Percentiles rank a stretch among this genome's conserved stretches.
Evolutionary conservation across 768 basidiomycete species (phyloP).

Genomic region (Lactifluus subvellereus): DNA sequence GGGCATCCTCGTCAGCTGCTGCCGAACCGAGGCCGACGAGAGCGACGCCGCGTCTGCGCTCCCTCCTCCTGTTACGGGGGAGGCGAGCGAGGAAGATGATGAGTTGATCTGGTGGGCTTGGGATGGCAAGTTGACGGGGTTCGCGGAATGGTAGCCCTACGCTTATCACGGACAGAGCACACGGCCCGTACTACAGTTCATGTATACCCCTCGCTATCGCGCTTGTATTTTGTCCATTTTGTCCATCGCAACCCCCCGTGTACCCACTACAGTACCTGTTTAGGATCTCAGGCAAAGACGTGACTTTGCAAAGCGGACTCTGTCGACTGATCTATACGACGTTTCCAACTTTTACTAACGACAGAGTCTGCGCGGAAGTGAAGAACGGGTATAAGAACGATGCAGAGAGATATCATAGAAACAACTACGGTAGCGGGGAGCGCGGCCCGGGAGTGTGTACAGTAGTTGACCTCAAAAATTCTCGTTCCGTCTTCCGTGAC

Average conservation of each 20-base stretch:
- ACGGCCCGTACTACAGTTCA: slow-evolving; percentile 5
- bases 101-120: slow-evolving; percentile 51
- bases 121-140: slow-evolving; percentile 44
- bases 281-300: neutral
- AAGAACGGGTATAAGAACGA: too few relatives aligned
- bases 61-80: neutral
- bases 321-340: neutral
- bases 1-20: slow-evolving; percentile 39
- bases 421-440: too few relatives aligned
- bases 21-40: slow-evolving; percentile 21
- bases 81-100: slow-evolving; percentile 37
- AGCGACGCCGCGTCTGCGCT: neutral
- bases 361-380: too few relatives aligned
- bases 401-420: too few relatives aligned
- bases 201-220: neutral
- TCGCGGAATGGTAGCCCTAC: slow-evolving; percentile 38
- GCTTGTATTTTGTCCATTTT: too few relatives aligned
- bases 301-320: neutral
- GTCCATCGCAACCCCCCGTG: neutral
- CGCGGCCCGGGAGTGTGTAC: too few relatives aligned
- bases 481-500: neutral
- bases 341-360: neutral
- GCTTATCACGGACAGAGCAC: neutral
- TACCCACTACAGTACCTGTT: neutral
- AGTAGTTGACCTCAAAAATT: too few relatives aligned